These are phyloP conservation scores for Macrophomina pseudophaseolina DNA, from an alignment of 2,329 filamentous ascomycete genomes.

Conservation along the genomic window DNA sequence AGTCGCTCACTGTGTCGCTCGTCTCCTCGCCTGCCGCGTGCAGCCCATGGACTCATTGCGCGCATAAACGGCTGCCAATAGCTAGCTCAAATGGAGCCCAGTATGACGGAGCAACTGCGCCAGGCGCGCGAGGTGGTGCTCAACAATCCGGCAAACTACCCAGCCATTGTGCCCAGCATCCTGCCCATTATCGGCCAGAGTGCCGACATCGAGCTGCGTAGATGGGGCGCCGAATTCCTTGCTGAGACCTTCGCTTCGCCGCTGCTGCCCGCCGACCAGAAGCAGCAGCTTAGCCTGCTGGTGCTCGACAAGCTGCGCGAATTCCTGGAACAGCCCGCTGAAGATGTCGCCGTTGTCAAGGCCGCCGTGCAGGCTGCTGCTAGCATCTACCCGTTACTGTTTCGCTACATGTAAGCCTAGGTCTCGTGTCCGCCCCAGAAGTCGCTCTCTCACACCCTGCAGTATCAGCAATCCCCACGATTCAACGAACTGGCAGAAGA, in stretches of 20 bases:
- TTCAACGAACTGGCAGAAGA: slow-evolving; percentile 80
- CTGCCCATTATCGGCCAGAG: slow-evolving; percentile 85
- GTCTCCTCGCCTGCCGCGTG: neutral
- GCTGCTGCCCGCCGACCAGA: slow-evolving; percentile 75
- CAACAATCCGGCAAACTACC: slow-evolving; percentile 84
- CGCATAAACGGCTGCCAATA: slow-evolving; percentile 2
- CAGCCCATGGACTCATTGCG: slow-evolving; percentile 5
- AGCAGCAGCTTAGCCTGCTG: slow-evolving; percentile 76
- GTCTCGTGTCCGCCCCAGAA: slow-evolving; percentile 26
- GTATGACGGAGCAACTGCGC: slow-evolving; percentile 75
- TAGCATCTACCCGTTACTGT: slow-evolving; percentile 89
- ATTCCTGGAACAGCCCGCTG: slow-evolving; percentile 56
- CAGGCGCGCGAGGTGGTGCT: slow-evolving; percentile 89
- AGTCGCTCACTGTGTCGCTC: neutral
- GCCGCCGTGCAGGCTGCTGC: slow-evolving; percentile 86
- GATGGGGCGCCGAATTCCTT: slow-evolving; percentile 96
- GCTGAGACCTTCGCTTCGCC: slow-evolving; percentile 96
- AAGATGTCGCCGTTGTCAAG: slow-evolving; percentile 81
- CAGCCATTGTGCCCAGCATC: slow-evolving; percentile 88
- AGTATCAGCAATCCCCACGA: slow-evolving; percentile 90
- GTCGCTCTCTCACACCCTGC: slow-evolving; percentile 40
- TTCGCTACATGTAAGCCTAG: slow-evolving; percentile 88
- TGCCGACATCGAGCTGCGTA: slow-evolving; percentile 72
- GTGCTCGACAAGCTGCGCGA: slow-evolving; percentile 75
- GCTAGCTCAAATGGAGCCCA: neutral